These are phyloP conservation scores for Scheffersomyces coipomensis DNA, from an alignment of 805 yeast species.

Conservation along the genomic window DNA sequence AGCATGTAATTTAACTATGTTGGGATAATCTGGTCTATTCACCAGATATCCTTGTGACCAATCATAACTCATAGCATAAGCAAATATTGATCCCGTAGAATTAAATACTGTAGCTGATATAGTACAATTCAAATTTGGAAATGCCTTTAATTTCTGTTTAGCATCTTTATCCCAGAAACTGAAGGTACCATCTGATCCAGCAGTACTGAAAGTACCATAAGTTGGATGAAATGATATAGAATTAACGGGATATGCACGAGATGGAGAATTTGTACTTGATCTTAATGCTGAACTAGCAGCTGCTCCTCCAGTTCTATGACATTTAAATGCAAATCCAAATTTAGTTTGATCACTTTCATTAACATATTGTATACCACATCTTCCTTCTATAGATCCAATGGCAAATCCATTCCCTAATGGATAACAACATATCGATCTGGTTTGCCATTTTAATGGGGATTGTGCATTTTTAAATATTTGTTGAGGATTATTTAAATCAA, in stretches of 20 bases:
- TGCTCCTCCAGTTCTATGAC: constrained; percentile 74
- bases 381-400: constrained; percentile 89
- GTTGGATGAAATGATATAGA: constrained; percentile 83
- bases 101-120: constrained; percentile 81
- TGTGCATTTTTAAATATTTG: constrained; percentile 68
- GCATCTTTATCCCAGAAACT: constrained; percentile 96
- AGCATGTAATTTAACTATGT: constrained; percentile 76
- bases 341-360: constrained; percentile 75
- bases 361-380: constrained; percentile 92
- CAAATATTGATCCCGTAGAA: constrained; percentile 78
- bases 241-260: constrained; percentile 75
- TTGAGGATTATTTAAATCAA: constrained; percentile 82
- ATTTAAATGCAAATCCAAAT: constrained; percentile 84
- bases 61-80: constrained; percentile 90
- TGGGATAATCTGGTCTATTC: constrained; percentile 74
- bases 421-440: constrained; percentile 77
- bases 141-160: constrained; percentile 79
- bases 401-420: constrained; percentile 94
- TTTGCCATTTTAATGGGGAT: constrained; percentile 88
- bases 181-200: constrained; percentile 92
- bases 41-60: constrained; percentile 91
- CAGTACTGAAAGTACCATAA: constrained; percentile 88
- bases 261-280: constrained; percentile 38
- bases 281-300: constrained; percentile 25
- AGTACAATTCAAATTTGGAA: constrained; percentile 64